Base-by-base conservation (phyloP, 208 protist genomes). In the Leishmania turanica region DNA sequence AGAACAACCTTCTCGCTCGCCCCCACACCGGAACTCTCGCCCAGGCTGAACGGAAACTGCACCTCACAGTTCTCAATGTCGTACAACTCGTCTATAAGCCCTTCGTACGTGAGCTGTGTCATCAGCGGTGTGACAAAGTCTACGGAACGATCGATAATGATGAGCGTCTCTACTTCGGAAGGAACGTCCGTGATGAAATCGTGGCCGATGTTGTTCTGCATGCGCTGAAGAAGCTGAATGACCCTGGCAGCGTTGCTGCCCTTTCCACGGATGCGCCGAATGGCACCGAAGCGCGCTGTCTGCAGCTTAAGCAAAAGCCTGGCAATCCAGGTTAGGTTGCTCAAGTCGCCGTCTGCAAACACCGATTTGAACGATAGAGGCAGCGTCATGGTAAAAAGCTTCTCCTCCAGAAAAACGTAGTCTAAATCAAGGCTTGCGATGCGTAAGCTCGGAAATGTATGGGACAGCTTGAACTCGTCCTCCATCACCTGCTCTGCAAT, bases 41-140 rank as follows among this genome's bases (percentile, higher is more conserved):
- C 87, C 6, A 96, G 77, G 80, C 81, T 87, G 79, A 97, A 97
- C 21, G 95, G 94, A 73, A 97, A 93, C 3, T 56, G 77, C 0
- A 90, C 89, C 74, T 89, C 78, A 37, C 92, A 84, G 72, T 84
- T 82, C 68, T 92, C 80, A 73, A 98, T 90, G 31, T 62, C 82
- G 77, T 95, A 98, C 51, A 96, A 49, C 77, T 98, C 93, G 80
- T 97, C 95, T 19, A 98, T 87, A 27, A 98, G 80, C 34, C 96
- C 96, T 77, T 98, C 95, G 83, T 98, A 98, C 5, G 96, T 98
- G 0, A 94, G 83, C 85, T 98, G 95, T 15, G 92, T 95, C 82
- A 98, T 81, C 17, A 97, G 70, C 0, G 96, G 96, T 0, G 95
- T 98, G 21, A 96, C 81, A 11, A 95, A 79, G 81, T 98, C 96